phyloP scores from a whole-genome alignment of 768 basidiomycete genomes.

The Leccinum uliginosum region DNA sequence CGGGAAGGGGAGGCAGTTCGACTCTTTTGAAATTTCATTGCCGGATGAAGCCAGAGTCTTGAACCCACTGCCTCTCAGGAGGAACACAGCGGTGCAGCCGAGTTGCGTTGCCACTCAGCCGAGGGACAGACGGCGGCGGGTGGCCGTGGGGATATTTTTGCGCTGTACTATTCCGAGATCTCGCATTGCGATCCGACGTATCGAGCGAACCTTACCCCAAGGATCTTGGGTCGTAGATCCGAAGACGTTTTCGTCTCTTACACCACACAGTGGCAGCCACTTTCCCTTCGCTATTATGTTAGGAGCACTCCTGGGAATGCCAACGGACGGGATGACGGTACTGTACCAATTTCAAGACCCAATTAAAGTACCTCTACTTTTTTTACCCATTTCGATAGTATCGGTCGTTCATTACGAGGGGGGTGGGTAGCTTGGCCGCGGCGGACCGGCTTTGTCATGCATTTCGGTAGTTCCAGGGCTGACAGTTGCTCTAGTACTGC shows the following conservation, averaged over 20 bases:
- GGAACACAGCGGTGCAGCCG: conserved; percentile 7
- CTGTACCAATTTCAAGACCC: not conserved
- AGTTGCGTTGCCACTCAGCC: conserved; percentile 8
- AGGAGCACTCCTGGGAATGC: not conserved
- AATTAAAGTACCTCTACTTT: not conserved
- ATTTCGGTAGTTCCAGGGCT: conserved; percentile 8
- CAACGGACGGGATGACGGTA: not conserved
- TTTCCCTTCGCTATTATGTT: not conserved
- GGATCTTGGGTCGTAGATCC: conserved; percentile 20
- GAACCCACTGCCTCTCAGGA: conserved; percentile 8
- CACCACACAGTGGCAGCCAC: not conserved
- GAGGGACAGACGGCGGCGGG: conserved; percentile 9
- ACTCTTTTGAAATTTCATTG: not conserved
- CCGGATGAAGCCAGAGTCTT: not conserved
- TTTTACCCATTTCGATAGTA: conserved; percentile 14
- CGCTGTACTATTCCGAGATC: conserved; percentile 16
- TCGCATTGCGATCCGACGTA: conserved; percentile 3
- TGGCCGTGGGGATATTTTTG: conserved; percentile 3
- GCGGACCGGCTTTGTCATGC: conserved; percentile 18
- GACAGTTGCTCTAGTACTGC: not conserved
- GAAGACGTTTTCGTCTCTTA: conserved; percentile 5
- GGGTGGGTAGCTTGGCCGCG: conserved; percentile 1
- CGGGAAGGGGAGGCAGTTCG: not conserved
- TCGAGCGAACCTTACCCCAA: conserved; percentile 6
- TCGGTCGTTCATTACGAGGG: conserved; percentile 21